Evolutionary conservation across 2,329 filamentous ascomycete species (phyloP).

Genomic region (Penicillium sp.): DNA sequence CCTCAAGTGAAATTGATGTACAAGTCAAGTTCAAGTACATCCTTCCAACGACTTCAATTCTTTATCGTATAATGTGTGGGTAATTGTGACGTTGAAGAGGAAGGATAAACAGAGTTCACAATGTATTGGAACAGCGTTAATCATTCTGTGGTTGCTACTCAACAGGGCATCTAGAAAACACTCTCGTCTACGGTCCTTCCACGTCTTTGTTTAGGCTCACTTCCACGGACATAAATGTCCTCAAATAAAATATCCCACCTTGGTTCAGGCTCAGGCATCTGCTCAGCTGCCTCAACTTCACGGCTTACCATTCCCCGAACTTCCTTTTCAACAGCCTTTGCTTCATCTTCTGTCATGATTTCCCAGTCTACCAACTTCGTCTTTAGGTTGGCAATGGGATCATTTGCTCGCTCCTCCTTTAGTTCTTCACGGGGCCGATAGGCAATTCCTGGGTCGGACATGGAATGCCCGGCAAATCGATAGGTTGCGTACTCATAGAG

Average conservation of each 20-base stretch:
- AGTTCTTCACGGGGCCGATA: slow-evolving; percentile 99
- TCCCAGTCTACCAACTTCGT: slow-evolving; percentile 92
- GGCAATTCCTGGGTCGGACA: slow-evolving; percentile 98
- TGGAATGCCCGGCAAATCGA: slow-evolving; percentile 98
- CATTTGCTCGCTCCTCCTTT: slow-evolving; percentile 88
- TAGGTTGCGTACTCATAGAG: slow-evolving; percentile 99
- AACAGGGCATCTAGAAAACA: slow-evolving; percentile 55
- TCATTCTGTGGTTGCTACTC: not conserved
- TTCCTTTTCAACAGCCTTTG: slow-evolving; percentile 90
- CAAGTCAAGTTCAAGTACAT: not conserved
- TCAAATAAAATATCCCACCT: slow-evolving; percentile 79
- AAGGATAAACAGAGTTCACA: not conserved
- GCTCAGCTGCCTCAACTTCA: slow-evolving; percentile 82
- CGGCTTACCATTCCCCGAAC: slow-evolving; percentile 74
- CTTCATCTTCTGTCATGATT: slow-evolving; percentile 80
- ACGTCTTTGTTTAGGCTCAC: slow-evolving; percentile 77
- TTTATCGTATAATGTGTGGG: not conserved
- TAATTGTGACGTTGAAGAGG: slow-evolving; percentile 3
- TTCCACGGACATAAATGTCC: slow-evolving; percentile 84
- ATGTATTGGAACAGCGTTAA: not conserved
- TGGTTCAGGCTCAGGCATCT: slow-evolving; percentile 71
- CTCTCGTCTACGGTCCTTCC: slow-evolving; percentile 84
- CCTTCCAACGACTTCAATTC: not conserved
- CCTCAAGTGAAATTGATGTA: not conserved
- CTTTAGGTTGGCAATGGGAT: slow-evolving; percentile 92